phyloP scores from a whole-genome alignment of 2,329 filamentous ascomycete genomes.

The Pseudogymnoascus sp. region DNA sequence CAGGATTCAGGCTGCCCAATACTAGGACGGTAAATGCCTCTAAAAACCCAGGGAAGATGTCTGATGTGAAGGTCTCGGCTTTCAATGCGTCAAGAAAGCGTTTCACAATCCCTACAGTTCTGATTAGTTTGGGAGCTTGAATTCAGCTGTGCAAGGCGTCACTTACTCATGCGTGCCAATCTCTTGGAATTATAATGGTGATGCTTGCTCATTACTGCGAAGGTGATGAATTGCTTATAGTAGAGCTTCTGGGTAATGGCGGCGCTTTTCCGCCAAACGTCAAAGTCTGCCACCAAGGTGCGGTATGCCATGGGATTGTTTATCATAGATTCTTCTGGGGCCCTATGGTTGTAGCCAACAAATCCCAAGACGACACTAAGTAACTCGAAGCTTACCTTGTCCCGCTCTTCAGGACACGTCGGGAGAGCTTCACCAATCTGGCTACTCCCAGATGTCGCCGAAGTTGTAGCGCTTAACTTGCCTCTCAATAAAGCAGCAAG shows the following conservation, averaged over 20 bases:
- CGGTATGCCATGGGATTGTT: conserved; percentile 93
- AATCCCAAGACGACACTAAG: conserved; percentile 75
- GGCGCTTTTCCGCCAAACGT: conserved; percentile 81
- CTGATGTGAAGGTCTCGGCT: conserved; percentile 65
- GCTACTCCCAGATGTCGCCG: conserved; percentile 29
- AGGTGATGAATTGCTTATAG: conserved; percentile 84
- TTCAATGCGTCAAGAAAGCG: conserved; percentile 85
- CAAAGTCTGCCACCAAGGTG: conserved; percentile 83
- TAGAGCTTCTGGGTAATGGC: conserved; percentile 76
- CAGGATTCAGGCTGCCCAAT: conserved; percentile 71
- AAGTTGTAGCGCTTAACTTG: conserved; percentile 52
- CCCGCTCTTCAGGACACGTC: conserved; percentile 46
- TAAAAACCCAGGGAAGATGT: conserved; percentile 70
- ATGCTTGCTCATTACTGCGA: conserved; percentile 84
- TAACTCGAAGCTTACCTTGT: conserved; percentile 53
- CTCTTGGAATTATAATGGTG: conserved; percentile 87
- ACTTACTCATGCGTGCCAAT: conserved; percentile 80
- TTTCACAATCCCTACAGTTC: conserved; percentile 69
- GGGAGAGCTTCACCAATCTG: conserved; percentile 27
- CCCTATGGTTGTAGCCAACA: conserved; percentile 76
- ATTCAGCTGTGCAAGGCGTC: conserved; percentile 15
- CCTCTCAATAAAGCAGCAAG: conserved; percentile 75
- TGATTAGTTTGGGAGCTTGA: conserved; percentile 13
- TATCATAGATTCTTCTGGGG: conserved; percentile 81
- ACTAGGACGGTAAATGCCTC: conserved; percentile 72